Conservation (phyloP, 306 rosid species). For the Aeschynomene evenia region DNA sequence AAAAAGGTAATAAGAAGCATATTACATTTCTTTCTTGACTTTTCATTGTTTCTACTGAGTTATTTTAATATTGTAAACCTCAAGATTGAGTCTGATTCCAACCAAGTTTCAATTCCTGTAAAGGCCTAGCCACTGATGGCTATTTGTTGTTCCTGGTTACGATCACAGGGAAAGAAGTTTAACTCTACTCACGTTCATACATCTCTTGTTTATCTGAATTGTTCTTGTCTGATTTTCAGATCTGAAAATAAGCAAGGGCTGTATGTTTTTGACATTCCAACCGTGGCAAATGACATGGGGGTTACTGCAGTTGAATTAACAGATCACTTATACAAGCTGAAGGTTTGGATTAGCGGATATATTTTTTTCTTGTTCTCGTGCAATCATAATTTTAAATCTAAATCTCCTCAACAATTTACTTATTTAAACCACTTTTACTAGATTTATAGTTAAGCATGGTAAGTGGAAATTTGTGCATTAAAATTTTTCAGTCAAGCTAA, state of each 20-base stretch:
- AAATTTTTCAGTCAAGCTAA: not conserved
- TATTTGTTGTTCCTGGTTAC: constrained; percentile 27
- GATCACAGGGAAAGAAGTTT: constrained; percentile 24
- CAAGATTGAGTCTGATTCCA: constrained; percentile 19
- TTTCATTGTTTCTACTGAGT: not conserved
- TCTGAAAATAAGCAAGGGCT: constrained; percentile 87
- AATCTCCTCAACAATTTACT: not conserved
- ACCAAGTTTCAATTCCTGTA: constrained; percentile 2
- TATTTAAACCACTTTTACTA: not conserved
- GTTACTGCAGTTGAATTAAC: constrained; percentile 59
- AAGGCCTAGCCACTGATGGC: constrained; percentile 22
- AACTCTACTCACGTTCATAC: constrained; percentile 3
- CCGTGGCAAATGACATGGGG: constrained; percentile 73
- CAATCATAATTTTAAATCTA: not conserved
- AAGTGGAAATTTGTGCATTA: not conserved
- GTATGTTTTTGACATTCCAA: constrained; percentile 67
- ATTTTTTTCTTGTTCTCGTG: not conserved
- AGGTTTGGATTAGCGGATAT: constrained; percentile 52
- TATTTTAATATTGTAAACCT: constrained; percentile 11
- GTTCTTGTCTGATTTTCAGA: constrained; percentile 48
- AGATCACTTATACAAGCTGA: constrained; percentile 63
- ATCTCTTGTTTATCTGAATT: constrained; percentile 26
- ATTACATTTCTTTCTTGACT: not conserved
- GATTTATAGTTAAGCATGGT: not conserved
- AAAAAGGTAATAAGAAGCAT: constrained; percentile 50